Evolutionary conservation across 805 yeast genomes (phyloP), one percentile per base, ranked within the genome.

Genomic region (Debaryomyces maramus): DNA sequence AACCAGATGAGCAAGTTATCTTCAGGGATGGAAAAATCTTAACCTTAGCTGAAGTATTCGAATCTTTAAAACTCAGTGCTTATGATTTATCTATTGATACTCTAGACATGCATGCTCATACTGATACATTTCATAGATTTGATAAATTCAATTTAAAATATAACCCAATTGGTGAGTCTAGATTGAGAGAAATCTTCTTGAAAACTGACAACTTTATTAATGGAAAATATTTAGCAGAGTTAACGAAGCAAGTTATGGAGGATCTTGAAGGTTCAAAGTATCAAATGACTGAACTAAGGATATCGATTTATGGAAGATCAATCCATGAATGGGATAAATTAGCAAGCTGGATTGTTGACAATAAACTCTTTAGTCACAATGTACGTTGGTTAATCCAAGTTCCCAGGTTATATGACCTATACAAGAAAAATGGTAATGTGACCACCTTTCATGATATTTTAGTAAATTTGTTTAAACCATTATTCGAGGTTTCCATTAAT

Each of bases 71-170:
- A 40, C 75, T 93, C 44, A 84, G 96, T 0, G 98, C 97, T 1
- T 93, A 95, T 59, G 99, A 93, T 59, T 72, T 93, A 43, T 85
- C 95, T 42, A 93, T 93, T 54, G 99, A 93, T 56, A 95, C 99
- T 2, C 75, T 93, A 50, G 99, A 93, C 65, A 93, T 93, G 99
- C 99, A 93, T 65, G 99, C 99, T 4, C 99, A 93, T 63, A 86
- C 90, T 48, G 99, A 93, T 56, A 86, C 98, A 0, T 93, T 93
- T 77, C 99, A 93, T 64, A 77, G 99, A 54, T 93, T 93, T 58
- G 99, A 93, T 65, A 93, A 93, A 66, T 93, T 93, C 75, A 93
- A 93, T 62, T 74, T 93, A 67, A 95, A 93, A 62, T 93, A 93
- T 68, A 93, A 93, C 59, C 99, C 99, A 15, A 85, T 93, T 52